Evolutionary conservation across 129 eudicot genomes (phyloP).

Genomic region (Chrysanthemum seticuspe): DNA sequence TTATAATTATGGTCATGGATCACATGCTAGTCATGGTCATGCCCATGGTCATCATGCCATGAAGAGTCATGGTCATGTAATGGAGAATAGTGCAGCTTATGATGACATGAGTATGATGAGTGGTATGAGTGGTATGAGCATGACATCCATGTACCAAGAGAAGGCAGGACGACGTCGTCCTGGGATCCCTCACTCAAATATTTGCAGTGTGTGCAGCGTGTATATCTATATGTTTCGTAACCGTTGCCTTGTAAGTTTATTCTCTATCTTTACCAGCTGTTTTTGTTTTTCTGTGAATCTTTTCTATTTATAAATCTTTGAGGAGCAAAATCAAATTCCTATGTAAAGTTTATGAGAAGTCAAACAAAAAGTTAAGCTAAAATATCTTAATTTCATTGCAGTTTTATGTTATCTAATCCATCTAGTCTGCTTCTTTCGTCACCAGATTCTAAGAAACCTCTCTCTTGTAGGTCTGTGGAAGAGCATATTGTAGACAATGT

Average conservation of each 20-base stretch:
- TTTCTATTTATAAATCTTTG: not conserved
- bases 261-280: not conserved
- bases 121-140: slow-evolving; percentile 46
- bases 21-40: slow-evolving; percentile 22
- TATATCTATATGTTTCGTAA: slow-evolving; percentile 62
- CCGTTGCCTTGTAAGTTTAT: slow-evolving; percentile 56
- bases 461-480: slow-evolving; percentile 62
- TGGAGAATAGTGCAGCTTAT: slow-evolving; percentile 38
- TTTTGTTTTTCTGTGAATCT: not conserved
- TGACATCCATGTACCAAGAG: slow-evolving; percentile 49
- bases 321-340: too few species aligned
- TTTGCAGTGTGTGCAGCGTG: slow-evolving; percentile 64
- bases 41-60: slow-evolving; percentile 24
- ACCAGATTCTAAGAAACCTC: not conserved
- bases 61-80: slow-evolving; percentile 28
- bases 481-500: slow-evolving; percentile 78
- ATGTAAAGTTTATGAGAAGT: too few species aligned
- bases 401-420: not conserved
- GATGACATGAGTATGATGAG: slow-evolving; percentile 50
- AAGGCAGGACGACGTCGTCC: slow-evolving; percentile 57
- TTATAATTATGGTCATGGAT: slow-evolving; percentile 11
- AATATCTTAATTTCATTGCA: too few species aligned
- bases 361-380: too few species aligned
- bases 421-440: not conserved
- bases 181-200: slow-evolving; percentile 85